Evolutionary conservation across 192 early-diverging fungal species (phyloP).

Genomic region (Martensiomyces pterosporus): DNA sequence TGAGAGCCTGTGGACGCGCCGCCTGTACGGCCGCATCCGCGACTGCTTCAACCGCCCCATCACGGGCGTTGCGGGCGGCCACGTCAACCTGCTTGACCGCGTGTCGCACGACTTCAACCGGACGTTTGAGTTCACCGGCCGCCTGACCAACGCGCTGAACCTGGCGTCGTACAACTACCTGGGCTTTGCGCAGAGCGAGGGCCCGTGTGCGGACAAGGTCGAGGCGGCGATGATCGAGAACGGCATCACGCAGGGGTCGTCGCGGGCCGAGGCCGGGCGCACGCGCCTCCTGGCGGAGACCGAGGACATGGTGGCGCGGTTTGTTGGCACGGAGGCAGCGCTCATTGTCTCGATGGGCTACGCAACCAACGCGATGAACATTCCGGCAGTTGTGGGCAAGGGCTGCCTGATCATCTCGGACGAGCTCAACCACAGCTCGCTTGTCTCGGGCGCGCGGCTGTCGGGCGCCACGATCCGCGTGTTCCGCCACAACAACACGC

Average conservation of each 20-base stretch:
- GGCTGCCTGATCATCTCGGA: slow-evolving; percentile 93
- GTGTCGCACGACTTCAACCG: slow-evolving; percentile 79
- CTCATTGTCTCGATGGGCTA: slow-evolving; percentile 95
- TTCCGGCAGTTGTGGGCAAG: slow-evolving; percentile 78
- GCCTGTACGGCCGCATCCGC: slow-evolving; percentile 80
- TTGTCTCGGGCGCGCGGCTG: slow-evolving; percentile 91
- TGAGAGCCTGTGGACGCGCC: slow-evolving; percentile 92
- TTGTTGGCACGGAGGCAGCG: slow-evolving; percentile 82
- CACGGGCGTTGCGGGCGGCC: slow-evolving; percentile 86
- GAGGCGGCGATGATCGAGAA: slow-evolving; percentile 67
- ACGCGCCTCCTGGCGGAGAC: slow-evolving; percentile 67
- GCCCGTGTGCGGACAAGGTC: slow-evolving; percentile 93
- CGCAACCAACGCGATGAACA: slow-evolving; percentile 92
- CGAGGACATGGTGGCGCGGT: slow-evolving; percentile 83
- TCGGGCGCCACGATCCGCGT: slow-evolving; percentile 87
- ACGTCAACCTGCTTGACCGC: slow-evolving; percentile 81
- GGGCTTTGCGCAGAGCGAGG: slow-evolving; percentile 89
- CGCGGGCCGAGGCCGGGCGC: slow-evolving; percentile 71
- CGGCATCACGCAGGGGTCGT: slow-evolving; percentile 66
- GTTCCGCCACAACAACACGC: slow-evolving; percentile 90
- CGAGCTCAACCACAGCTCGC: slow-evolving; percentile 92
- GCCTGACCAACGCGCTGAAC: slow-evolving; percentile 76
- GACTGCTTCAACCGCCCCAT: slow-evolving; percentile 95
- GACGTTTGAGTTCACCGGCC: slow-evolving; percentile 82
- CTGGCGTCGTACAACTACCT: slow-evolving; percentile 97